Base-by-base conservation (phyloP, 805 yeast genomes). In the Candida quercuum region DNA sequence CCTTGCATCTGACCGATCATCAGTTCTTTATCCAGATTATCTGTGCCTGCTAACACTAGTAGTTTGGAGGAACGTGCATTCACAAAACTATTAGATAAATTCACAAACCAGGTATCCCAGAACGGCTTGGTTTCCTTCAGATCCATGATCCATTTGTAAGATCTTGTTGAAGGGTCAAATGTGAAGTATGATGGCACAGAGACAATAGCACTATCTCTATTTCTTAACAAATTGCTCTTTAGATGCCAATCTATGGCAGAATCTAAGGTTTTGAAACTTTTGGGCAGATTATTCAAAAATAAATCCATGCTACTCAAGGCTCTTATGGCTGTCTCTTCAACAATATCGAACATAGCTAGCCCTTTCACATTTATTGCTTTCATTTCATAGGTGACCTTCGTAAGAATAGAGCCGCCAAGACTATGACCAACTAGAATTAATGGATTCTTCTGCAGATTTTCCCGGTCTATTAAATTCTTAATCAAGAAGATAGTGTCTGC, bases 1-100 rank as follows among this genome's bases (percentile, higher is more conserved):
- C 99, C 99, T 61, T 89, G 98, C 99, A 93, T 93, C 60, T 94
- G 99, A 1, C 97, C 99, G 36, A 93, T 79, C 59, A 89, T 87
- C 33, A 93, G 66, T 27, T 74, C 74, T 45, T 82, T 87, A 60
- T 93, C 99, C 22, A 94, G 67, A 16, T 84, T 78, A 47, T 93
- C 97, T 36, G 89, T 83, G 3, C 95, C 95, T 0, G 98, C 94
- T 13, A 94, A 61, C 1, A 93, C 69, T 28, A 93, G 69, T 37
- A 93, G 49, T 51, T 87, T 84, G 1, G 89, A 78, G 1, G 79
- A 64, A 1, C 73, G 69, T 1, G 72, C 61, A 6, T 54, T 33
- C 5, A 79, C 66, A 52, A 78, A 78, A 19, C 54, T 52, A 5
- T 58, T 52, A 0, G 96, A 86, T 13, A 94, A 62, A 0, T 73